Conservation (phyloP, 176 grass and related monocot species). For the Oryza glumipatula region DNA sequence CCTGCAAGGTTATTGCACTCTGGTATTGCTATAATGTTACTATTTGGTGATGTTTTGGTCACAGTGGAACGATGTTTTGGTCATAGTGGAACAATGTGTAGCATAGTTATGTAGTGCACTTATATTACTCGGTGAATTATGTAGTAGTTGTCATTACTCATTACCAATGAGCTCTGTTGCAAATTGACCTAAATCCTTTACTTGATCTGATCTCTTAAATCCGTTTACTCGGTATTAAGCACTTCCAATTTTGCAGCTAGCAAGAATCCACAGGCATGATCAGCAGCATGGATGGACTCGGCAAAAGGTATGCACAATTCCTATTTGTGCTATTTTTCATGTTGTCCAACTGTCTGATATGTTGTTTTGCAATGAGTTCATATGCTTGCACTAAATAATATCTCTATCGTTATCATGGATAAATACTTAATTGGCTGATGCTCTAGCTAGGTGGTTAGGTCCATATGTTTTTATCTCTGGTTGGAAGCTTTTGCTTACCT, state of each 20-base stretch:
- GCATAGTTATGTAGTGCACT: background rate
- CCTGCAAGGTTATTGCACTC: background rate
- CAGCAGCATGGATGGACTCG: conserved; percentile 89
- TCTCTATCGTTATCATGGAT: conserved; percentile 7
- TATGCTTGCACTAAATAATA: conserved; percentile 14
- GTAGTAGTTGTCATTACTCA: background rate
- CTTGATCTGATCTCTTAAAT: background rate
- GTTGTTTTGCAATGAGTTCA: conserved; percentile 14
- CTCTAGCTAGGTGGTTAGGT: background rate
- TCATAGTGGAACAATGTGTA: background rate
- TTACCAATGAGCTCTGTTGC: background rate
- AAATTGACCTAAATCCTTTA: conserved; percentile 4
- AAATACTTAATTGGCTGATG: conserved; percentile 9
- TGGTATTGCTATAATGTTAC: conserved; percentile 19
- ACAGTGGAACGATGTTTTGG: background rate
- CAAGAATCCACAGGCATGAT: conserved; percentile 87
- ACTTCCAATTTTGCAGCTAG: conserved; percentile 52
- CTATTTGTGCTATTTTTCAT: conserved; percentile 18
- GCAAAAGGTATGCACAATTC: conserved; percentile 75
- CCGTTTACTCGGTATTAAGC: conserved; percentile 3
- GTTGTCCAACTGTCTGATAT: conserved; percentile 1
- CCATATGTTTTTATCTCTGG: background rate
- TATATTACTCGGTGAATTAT: background rate
- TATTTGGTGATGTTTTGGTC: background rate
- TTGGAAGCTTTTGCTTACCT: background rate